Conservation (phyloP, 805 yeast species). For the Pichia insulana region DNA sequence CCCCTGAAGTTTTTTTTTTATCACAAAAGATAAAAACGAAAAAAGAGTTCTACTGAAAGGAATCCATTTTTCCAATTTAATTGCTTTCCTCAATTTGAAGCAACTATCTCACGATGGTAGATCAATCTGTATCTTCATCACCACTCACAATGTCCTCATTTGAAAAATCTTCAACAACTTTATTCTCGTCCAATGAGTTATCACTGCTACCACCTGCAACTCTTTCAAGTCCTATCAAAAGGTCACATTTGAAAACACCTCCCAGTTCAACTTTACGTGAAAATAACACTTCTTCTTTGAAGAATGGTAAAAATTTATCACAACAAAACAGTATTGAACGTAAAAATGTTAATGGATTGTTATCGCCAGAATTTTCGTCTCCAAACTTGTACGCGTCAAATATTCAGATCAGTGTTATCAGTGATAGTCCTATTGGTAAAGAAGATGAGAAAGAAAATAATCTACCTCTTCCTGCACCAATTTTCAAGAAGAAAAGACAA, state of each 20-base stretch:
- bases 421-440: slow-evolving; percentile 8
- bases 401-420: slow-evolving; percentile 2
- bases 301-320: neutral
- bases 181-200: neutral
- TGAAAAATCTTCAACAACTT: neutral
- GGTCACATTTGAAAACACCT: slow-evolving; percentile 24
- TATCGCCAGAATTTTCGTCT: slow-evolving; percentile 39
- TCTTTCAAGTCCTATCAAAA: slow-evolving; percentile 21
- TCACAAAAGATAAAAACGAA: too few species aligned
- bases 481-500: slow-evolving; percentile 10
- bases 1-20: too few species aligned
- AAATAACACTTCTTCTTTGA: slow-evolving; percentile 1
- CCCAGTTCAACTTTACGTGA: slow-evolving; percentile 23
- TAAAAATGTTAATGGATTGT: slow-evolving; percentile 15
- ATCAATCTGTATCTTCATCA: neutral
- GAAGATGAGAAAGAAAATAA: slow-evolving; percentile 3
- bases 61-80: too few species aligned
- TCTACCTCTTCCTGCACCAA: slow-evolving; percentile 8
- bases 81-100: too few species aligned
- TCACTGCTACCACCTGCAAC: slow-evolving; percentile 18
- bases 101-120: neutral
- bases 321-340: neutral
- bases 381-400: slow-evolving; percentile 29
- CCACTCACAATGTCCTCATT: neutral
- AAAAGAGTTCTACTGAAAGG: too few species aligned